Evolutionary conservation across 805 yeast species (phyloP), one percentile per base, ranked within the genome.

Genomic region (Ogataea methylovora): DNA sequence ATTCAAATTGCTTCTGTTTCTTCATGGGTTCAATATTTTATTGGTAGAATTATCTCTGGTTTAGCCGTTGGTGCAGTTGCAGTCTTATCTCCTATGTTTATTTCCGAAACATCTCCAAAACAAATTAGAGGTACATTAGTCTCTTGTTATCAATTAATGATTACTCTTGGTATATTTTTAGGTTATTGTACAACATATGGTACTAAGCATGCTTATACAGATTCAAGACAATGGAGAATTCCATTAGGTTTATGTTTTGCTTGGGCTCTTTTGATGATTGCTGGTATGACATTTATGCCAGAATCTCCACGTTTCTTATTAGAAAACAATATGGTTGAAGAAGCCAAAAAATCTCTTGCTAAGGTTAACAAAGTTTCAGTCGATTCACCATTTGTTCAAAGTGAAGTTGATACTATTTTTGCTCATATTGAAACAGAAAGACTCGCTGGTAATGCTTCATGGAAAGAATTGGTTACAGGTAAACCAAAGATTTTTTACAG

Each of bases 181-280:
- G 87, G 86, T 50, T 76, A 77, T 62, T 71, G 83, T 59, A 66
- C 76, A 30, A 75, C 74, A 36, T 79, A 65, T 52, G 85, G 80
- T 45, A 76, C 84, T 40, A 71, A 73, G 62, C 58, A 53, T 33
- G 60, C 53, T 32, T 71, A 69, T 50, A 20, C 39, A 18, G 69
- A 66, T 50, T 69, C 76, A 11, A 61, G 68, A 43, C 77, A 74
- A 53, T 80, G 86, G 85, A 68, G 83, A 65, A 69, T 76, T 41
- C 84, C 85, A 34, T 61, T 79, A 46, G 65, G 63, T 43, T 41
- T 60, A 35, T 66, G 71, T 49, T 68, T 67, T 42, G 69, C 60
- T 49, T 63, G 81, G 80, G 71, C 75, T 48, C 47, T 60, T 33
- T 48, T 71, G 31, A 63, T 72, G 64, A 58, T 67, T 27, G 40